A percentile compares a stretch with the other conserved stretches of the same genome.
Evolutionary conservation across 2,329 filamentous ascomycete genomes (phyloP).

Genomic region (Pyrenophora tritici-repentis): DNA sequence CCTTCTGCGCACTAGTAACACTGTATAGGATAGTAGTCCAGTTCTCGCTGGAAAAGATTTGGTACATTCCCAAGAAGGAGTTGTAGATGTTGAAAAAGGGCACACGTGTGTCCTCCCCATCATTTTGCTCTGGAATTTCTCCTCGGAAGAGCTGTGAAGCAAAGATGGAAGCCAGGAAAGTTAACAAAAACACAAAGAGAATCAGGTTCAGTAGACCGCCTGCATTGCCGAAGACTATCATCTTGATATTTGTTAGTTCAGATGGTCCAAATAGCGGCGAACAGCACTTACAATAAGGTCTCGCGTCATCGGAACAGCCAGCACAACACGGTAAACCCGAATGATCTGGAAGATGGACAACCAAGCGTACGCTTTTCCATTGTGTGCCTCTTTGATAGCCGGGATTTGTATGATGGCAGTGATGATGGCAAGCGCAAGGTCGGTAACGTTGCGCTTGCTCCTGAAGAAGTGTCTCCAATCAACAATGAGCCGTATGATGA

Average conservation of each 20-base stretch:
- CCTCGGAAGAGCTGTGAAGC: conserved; percentile 91
- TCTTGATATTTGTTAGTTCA: conserved; percentile 41
- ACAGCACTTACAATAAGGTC: conserved; percentile 69
- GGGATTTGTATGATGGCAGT: conserved; percentile 88
- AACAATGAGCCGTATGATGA: conserved; percentile 74
- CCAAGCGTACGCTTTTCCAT: conserved; percentile 76
- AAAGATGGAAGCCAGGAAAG: conserved; percentile 91
- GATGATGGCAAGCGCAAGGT: conserved; percentile 77
- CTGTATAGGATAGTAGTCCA: conserved; percentile 90
- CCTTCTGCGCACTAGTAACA: conserved; percentile 70
- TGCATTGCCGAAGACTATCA: conserved; percentile 85
- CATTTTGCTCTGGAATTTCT: conserved; percentile 69
- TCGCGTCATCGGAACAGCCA: conserved; percentile 85
- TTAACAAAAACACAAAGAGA: conserved; percentile 94
- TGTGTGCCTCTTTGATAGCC: conserved; percentile 67
- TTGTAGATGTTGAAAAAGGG: conserved; percentile 93
- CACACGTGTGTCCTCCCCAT: conserved; percentile 68
- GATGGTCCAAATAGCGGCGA: neutral
- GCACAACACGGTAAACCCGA: conserved; percentile 86
- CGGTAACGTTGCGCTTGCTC: conserved; percentile 75
- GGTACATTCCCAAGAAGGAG: conserved; percentile 96
- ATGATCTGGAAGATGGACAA: conserved; percentile 92
- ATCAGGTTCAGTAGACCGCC: conserved; percentile 92
- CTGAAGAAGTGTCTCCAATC: conserved; percentile 83
- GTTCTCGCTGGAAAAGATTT: conserved; percentile 92